phyloP scores from a whole-genome alignment of 2,329 filamentous ascomycete genomes.

The Pseudogymnoascus sp. region DNA sequence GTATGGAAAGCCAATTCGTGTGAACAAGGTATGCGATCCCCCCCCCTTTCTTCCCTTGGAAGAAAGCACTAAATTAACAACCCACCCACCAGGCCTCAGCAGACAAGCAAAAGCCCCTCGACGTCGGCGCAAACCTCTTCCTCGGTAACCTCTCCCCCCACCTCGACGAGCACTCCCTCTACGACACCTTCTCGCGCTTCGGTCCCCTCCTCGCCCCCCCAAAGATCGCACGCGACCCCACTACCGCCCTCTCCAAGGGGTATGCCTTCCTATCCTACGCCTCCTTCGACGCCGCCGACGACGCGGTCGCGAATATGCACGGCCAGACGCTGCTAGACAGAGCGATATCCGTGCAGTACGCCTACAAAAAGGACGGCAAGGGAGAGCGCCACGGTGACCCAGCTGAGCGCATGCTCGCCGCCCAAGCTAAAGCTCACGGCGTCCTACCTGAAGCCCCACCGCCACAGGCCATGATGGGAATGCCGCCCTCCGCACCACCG shows the following conservation, averaged over 20 bases:
- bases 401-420: conserved; percentile 83
- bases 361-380: conserved; percentile 98
- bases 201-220: conserved; percentile 75
- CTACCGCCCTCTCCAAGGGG: conserved; percentile 80
- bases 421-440: conserved; percentile 89
- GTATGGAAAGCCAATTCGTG: conserved; percentile 88
- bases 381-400: conserved; percentile 92
- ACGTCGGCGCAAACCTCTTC: conserved; percentile 95
- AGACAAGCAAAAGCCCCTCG: conserved; percentile 87
- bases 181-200: conserved; percentile 91
- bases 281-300: conserved; percentile 88
- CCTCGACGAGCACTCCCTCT: conserved; percentile 92
- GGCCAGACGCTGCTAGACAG: conserved; percentile 96
- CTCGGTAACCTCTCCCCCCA: conserved; percentile 90
- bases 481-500: conserved; percentile 31
- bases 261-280: conserved; percentile 94
- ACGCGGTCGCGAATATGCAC: conserved; percentile 86
- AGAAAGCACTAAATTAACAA: neutral
- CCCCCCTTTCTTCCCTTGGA: neutral
- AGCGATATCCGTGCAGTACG: conserved; percentile 92
- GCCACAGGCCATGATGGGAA: conserved; percentile 29
- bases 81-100: conserved; percentile 50
- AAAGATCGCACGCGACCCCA: conserved; percentile 79
- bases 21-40: conserved; percentile 66
- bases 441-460: conserved; percentile 59